These are phyloP conservation scores for Trypanosoma vivax DNA, from an alignment of 208 protist species.

Conservation along the genomic window DNA sequence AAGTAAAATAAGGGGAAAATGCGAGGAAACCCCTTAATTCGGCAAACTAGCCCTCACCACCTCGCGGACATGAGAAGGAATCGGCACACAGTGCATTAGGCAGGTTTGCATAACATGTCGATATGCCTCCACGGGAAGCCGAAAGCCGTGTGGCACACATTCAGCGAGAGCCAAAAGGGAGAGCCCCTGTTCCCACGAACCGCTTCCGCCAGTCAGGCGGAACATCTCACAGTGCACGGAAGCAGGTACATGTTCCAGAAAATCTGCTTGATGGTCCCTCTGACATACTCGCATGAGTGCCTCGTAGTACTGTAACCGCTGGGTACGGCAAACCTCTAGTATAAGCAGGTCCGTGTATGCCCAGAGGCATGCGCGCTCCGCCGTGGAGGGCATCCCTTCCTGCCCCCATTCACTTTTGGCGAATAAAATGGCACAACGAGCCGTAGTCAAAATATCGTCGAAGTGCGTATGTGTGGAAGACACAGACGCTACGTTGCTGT, in stretches of 20 bases:
- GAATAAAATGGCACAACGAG: constrained; percentile 6
- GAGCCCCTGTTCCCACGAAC: constrained; percentile 12
- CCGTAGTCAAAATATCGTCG: constrained; percentile 1
- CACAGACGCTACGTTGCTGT: no score
- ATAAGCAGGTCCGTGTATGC: constrained; percentile 13
- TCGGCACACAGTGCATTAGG: constrained; percentile 20
- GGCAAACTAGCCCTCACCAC: neutral
- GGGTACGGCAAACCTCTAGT: neutral
- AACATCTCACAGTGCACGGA: constrained; percentile 19
- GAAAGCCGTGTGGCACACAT: constrained; percentile 4
- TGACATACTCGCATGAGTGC: constrained; percentile 6
- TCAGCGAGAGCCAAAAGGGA: constrained; percentile 10
- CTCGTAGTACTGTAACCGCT: constrained; percentile 12
- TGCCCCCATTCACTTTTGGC: constrained; percentile 1
- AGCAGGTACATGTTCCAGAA: constrained; percentile 8
- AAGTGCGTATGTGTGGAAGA: no score
- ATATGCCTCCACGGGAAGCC: constrained; percentile 24
- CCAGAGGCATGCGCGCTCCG: constrained; percentile 9
- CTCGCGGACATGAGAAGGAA: constrained; percentile 18
- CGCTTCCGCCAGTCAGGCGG: constrained; percentile 13
- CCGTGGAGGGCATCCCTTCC: neutral
- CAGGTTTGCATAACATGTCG: constrained; percentile 23
- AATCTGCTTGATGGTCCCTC: neutral
- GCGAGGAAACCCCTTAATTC: neutral
- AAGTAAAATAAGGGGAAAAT: neutral